Conservation (phyloP, 2,329 filamentous ascomycete genomes). For the Penicillium olsonii region DNA sequence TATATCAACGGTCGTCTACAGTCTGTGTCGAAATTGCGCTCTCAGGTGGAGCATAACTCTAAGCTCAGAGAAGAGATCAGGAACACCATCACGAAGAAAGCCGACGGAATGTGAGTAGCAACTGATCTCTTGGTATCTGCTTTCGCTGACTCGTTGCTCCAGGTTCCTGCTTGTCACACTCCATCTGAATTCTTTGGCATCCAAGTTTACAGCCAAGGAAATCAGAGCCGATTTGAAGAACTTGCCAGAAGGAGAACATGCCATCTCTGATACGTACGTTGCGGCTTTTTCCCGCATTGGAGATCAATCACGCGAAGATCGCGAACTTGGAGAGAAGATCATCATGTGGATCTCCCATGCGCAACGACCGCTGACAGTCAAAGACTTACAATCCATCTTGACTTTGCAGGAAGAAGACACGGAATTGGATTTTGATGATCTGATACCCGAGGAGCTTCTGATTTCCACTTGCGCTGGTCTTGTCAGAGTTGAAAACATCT, state of each 20-base stretch:
- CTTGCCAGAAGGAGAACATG: constrained; percentile 2
- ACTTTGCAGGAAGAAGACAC: constrained; percentile 1
- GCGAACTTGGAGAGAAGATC: constrained; percentile 2
- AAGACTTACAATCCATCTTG: constrained; percentile 1
- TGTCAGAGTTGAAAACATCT: neutral
- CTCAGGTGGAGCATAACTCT: neutral
- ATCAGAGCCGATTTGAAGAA: neutral
- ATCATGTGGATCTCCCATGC: constrained; percentile 3
- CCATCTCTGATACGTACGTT: constrained; percentile 2
- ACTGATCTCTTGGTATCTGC: too few relatives aligned
- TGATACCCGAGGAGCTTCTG: neutral
- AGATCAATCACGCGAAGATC: neutral
- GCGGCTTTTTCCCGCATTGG: constrained; percentile 1
- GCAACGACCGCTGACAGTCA: neutral
- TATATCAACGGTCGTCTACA: constrained; percentile 2
- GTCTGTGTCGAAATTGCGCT: neutral
- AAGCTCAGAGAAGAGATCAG: constrained; percentile 2
- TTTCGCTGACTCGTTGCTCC: neutral
- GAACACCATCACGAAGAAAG: neutral
- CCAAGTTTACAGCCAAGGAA: neutral
- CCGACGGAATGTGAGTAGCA: neutral
- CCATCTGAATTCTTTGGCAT: constrained; percentile 2
- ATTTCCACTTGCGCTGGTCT: constrained; percentile 3
- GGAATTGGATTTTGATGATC: neutral
- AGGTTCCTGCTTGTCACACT: constrained; percentile 4